These are phyloP conservation scores for Lasiosphaeria ovina DNA, from an alignment of 495 filamentous ascomycete species.

Conservation along the genomic window DNA sequence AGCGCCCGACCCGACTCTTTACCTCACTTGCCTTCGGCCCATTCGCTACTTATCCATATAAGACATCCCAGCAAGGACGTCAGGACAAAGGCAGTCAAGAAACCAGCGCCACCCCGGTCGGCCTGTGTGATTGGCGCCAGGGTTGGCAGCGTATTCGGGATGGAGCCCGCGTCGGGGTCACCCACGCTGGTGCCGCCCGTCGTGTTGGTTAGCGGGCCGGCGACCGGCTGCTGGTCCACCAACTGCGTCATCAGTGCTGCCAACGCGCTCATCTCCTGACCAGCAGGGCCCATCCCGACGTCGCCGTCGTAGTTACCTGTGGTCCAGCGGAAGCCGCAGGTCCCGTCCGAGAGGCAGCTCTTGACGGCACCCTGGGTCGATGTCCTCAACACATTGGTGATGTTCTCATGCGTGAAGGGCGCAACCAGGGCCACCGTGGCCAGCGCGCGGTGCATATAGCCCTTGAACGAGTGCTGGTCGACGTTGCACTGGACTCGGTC, in stretches of 20 bases:
- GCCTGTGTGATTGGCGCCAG: conserved; percentile 39
- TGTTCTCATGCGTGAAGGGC: conserved; percentile 58
- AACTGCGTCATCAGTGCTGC: conserved; percentile 59
- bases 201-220: conserved; percentile 57
- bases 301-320: conserved; percentile 51
- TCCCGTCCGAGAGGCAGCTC: conserved; percentile 60
- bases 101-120: conserved; percentile 58
- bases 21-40: conserved; percentile 10
- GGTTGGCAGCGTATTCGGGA: conserved; percentile 9
- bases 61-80: conserved; percentile 26
- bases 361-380: conserved; percentile 65
- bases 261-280: conserved; percentile 69
- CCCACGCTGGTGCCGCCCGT: conserved; percentile 75
- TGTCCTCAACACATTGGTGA: conserved; percentile 61
- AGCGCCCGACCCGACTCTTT: too few species aligned
- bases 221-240: conserved; percentile 25
- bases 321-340: conserved; percentile 68
- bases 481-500: conserved; percentile 55
- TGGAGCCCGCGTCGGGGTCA: conserved; percentile 60
- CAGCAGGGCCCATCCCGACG: conserved; percentile 45
- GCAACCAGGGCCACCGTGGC: conserved; percentile 65
- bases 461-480: conserved; percentile 83
- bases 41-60: conserved; percentile 32
- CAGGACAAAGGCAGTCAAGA: conserved; percentile 51
- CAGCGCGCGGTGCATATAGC: conserved; percentile 82